Evolutionary conservation across 257 asterid genomes (phyloP).

Genomic region (Nicotiana obtusifolia): DNA sequence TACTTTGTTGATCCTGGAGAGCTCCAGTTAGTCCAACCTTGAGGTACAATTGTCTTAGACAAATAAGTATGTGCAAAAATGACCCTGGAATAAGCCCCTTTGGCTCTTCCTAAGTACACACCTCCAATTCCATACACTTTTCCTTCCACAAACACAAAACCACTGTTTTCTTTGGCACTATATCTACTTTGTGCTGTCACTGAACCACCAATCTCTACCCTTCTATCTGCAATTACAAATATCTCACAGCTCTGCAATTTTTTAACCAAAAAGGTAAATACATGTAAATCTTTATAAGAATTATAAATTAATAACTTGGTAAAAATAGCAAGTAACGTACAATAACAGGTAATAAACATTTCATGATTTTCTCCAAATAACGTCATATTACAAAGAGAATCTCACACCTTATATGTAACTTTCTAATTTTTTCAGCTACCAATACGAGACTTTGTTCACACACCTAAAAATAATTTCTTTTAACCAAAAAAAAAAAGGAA

Average conservation of each 20-base stretch:
- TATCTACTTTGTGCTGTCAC: conserved; percentile 62
- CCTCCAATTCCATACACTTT: conserved; percentile 59
- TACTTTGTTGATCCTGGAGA: conserved; percentile 46
- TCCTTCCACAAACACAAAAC: conserved; percentile 67
- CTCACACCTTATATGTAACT: too few relatives aligned
- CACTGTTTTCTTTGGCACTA: conserved; percentile 47
- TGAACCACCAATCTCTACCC: conserved; percentile 45
- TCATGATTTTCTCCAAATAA: too few relatives aligned
- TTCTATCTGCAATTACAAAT: conserved; percentile 48
- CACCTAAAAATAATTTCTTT: too few relatives aligned
- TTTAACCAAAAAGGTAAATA: too few relatives aligned
- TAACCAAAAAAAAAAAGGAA: too few relatives aligned
- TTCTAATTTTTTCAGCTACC: too few relatives aligned
- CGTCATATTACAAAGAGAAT: too few relatives aligned
- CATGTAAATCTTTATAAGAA: too few relatives aligned
- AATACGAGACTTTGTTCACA: too few relatives aligned
- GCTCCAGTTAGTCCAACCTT: conserved; percentile 76
- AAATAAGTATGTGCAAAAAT: conserved; percentile 66
- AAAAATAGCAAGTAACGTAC: too few relatives aligned
- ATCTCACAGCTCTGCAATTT: conserved; percentile 57
- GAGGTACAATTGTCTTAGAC: conserved; percentile 48
- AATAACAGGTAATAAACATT: too few relatives aligned
- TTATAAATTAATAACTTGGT: too few relatives aligned
- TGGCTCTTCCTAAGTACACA: conserved; percentile 65
- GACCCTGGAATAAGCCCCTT: conserved; percentile 61